Percentiles rank a stretch among this genome's conserved stretches.
Evolutionary conservation across 2,329 filamentous ascomycete genomes (phyloP).

Genomic region (Tolypocladium amazonense): DNA sequence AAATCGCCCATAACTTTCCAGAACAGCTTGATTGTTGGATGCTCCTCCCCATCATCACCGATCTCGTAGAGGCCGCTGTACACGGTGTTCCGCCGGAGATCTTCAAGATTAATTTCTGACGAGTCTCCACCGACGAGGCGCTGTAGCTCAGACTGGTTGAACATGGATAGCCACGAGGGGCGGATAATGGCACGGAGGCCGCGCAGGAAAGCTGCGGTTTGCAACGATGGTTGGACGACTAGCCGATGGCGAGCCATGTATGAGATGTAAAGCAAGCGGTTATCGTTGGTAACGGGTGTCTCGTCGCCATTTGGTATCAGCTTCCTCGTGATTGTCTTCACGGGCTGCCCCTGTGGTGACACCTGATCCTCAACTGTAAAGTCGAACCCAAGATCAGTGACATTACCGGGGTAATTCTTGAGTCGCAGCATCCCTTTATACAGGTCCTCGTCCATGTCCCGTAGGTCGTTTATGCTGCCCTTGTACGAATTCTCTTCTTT

Average conservation of each 20-base stretch:
- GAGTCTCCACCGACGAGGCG: constrained; percentile 84
- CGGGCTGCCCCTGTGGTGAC: constrained; percentile 31
- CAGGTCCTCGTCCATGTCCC: constrained; percentile 80
- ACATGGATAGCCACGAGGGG: constrained; percentile 93
- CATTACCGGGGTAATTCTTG: constrained; percentile 77
- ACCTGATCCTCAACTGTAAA: constrained; percentile 77
- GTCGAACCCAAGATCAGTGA: constrained; percentile 61
- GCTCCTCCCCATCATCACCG: constrained; percentile 80
- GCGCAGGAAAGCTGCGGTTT: constrained; percentile 78
- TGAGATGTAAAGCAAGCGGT: constrained; percentile 87
- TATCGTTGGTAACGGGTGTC: constrained; percentile 77
- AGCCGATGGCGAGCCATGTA: constrained; percentile 83
- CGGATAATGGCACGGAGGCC: constrained; percentile 83
- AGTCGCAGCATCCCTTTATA: constrained; percentile 77
- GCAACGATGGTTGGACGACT: constrained; percentile 64
- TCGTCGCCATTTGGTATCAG: constrained; percentile 69
- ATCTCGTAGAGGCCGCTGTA: constrained; percentile 85
- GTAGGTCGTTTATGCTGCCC: constrained; percentile 87
- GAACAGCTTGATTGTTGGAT: constrained; percentile 76
- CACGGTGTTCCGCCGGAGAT: constrained; percentile 71
- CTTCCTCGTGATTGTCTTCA: constrained; percentile 59
- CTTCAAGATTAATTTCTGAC: constrained; percentile 75
- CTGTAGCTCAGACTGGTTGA: constrained; percentile 92
- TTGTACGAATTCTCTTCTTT: constrained; percentile 63
- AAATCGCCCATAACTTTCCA: constrained; percentile 80